phyloP scores from a whole-genome alignment of 2,329 filamentous ascomycete species.

The Dactylonectria macrodidyma region DNA sequence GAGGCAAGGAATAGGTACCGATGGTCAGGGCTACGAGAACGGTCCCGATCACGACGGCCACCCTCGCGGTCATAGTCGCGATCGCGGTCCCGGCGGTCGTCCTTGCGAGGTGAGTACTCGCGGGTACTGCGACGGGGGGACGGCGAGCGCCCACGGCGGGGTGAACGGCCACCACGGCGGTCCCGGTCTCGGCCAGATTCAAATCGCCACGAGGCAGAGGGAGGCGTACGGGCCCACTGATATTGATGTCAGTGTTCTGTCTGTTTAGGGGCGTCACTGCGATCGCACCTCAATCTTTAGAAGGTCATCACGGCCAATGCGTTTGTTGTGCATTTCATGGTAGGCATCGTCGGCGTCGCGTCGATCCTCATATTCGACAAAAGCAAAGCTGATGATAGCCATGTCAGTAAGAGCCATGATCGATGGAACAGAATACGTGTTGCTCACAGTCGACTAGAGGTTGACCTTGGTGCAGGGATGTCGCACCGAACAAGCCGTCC shows the following conservation, averaged over 20 bases:
- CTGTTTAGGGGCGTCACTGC: too few relatives aligned
- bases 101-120: slow-evolving; percentile 90
- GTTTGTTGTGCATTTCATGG: slow-evolving; percentile 99
- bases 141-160: slow-evolving; percentile 80
- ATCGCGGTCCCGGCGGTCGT: slow-evolving; percentile 86
- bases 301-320: slow-evolving; percentile 93
- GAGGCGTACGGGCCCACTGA: slow-evolving; percentile 98
- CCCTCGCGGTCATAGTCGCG: slow-evolving; percentile 84
- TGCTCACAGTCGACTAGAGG: slow-evolving; percentile 94
- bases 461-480: slow-evolving; percentile 95
- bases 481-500: slow-evolving; percentile 98
- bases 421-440: background rate
- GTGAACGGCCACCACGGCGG: slow-evolving; percentile 73
- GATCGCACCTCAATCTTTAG: slow-evolving; percentile 93
- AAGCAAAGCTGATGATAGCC: slow-evolving; percentile 80
- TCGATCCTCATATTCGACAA: slow-evolving; percentile 98
- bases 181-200: slow-evolving; percentile 89
- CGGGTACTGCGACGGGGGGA: slow-evolving; percentile 83
- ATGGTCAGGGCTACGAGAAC: slow-evolving; percentile 79
- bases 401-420: slow-evolving; percentile 28
- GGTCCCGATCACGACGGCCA: slow-evolving; percentile 82
- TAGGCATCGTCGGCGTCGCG: slow-evolving; percentile 99
- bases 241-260: slow-evolving; percentile 10
- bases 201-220: slow-evolving; percentile 98
- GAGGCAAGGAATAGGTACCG: slow-evolving; percentile 59